Base-by-base conservation (phyloP, 169 alveolate species). In the Plasmodium sp. region DNA sequence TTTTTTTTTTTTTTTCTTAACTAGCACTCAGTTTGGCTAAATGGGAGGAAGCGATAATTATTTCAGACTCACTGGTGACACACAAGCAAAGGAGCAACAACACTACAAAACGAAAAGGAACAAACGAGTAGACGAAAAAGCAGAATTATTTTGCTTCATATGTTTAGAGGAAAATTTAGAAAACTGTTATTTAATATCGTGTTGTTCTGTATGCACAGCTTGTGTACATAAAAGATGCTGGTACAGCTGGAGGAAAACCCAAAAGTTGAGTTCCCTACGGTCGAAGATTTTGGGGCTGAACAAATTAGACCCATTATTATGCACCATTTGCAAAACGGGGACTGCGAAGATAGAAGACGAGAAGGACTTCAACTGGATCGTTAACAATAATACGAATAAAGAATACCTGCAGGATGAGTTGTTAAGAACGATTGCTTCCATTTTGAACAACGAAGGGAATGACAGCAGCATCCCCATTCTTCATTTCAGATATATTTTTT, bases 311-410 rank as follows among this genome's bases (percentile, higher is more conserved):
- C 95, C 95, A 7, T 67, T 91, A 81, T 74, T 82, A 91, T 91
- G 95, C 27, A 48, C 95, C 36, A 82, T 91, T 39, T 91, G 95
- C 56, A 91, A 91, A 91, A 91, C 95, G 18, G 95, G 95, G n/a
- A 72, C 31, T 5, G 95, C 95, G 27, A 80, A 81, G 71, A 91
- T 91, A 81, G 79, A 91, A 81, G 92, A 91, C 36, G 95, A 82
- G 39, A 82, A 81, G 27, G 95, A 91, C 81, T 43, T 91, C 31
- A 80, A 91, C 3, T 81, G 95, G 95, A 6, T 82, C 10, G 39
- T 12, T 41, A 82, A 72, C 62, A 45, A 58, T 71, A 91, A 81
- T 48, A 33, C 74, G 4, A 82, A 91, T 81, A 91, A 91, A 36
- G 95, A 91, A 41, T 67, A 81, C 67, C 81, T 91, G 75, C 95